A percentile compares a stretch with the other conserved stretches of the same genome.
Evolutionary conservation across 2,329 filamentous ascomycete species (phyloP).

Genomic region (Penicillium italicum): DNA sequence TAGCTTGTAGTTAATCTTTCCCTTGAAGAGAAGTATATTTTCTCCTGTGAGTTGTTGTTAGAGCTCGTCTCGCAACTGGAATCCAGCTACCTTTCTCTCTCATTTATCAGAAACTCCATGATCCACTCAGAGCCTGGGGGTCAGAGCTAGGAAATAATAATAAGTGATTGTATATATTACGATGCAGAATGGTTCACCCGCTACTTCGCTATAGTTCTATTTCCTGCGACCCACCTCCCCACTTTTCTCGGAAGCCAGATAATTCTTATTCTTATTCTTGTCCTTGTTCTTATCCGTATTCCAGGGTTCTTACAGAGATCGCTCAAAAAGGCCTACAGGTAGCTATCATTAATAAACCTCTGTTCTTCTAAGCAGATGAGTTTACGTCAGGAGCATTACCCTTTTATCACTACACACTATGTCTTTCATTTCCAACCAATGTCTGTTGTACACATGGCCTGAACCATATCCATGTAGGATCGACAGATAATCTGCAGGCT

Average conservation of each 20-base stretch:
- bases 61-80: not conserved
- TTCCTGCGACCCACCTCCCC: not conserved
- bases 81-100: not conserved
- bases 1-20: constrained; percentile 46
- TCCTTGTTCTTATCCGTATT: no score
- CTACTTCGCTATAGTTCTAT: not conserved
- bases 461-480: not conserved
- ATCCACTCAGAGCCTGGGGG: not conserved
- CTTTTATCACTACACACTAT: not conserved
- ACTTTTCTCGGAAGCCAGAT: not conserved
- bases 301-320: no score
- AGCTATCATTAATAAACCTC: not conserved
- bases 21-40: constrained; percentile 44
- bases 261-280: not conserved
- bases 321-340: not conserved
- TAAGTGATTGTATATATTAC: no score
- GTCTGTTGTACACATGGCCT: not conserved
- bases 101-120: not conserved
- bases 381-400: not conserved
- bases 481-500: not conserved
- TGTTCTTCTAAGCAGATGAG: not conserved
- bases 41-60: constrained; percentile 33
- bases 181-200: no score
- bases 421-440: not conserved
- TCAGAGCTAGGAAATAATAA: no score